phyloP scores from a whole-genome alignment of 768 basidiomycete genomes.

The Porphyrellus cyaneotinctus region DNA sequence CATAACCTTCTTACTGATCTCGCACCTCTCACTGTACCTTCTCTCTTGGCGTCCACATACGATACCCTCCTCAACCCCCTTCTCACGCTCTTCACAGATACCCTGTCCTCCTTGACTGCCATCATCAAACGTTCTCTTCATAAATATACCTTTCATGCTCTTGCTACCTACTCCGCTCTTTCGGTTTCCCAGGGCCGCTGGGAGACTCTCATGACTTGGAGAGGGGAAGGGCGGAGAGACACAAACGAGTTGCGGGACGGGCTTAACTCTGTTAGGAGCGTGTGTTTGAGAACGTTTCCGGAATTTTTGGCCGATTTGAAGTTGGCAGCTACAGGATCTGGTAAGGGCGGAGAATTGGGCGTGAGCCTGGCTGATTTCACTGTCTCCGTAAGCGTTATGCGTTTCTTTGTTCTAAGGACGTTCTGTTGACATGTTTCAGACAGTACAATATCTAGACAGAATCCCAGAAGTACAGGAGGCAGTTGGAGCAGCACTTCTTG shows the following conservation, averaged over 20 bases:
- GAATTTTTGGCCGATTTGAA: constrained; percentile 81
- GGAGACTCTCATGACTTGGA: constrained; percentile 58
- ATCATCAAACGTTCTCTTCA: constrained; percentile 76
- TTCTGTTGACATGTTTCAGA: constrained; percentile 37
- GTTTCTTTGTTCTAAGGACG: background rate
- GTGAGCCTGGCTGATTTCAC: constrained; percentile 63
- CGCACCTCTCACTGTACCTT: constrained; percentile 51
- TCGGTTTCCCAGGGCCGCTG: constrained; percentile 55
- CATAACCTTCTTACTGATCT: constrained; percentile 61
- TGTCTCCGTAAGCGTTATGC: constrained; percentile 40
- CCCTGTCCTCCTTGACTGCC: constrained; percentile 55
- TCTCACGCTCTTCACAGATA: constrained; percentile 59
- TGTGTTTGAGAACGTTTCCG: constrained; percentile 79
- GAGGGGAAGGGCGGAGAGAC: constrained; percentile 43
- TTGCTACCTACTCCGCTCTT: constrained; percentile 63
- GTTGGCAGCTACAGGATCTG: constrained; percentile 44
- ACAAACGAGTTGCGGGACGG: constrained; percentile 73
- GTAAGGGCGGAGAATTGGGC: constrained; percentile 56
- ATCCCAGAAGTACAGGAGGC: constrained; percentile 68
- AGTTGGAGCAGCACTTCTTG: constrained; percentile 58
- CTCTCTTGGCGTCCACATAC: constrained; percentile 55
- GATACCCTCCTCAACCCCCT: constrained; percentile 61
- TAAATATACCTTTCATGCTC: constrained; percentile 75
- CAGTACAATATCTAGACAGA: constrained; percentile 62
- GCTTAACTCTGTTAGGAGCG: constrained; percentile 54